Evolutionary conservation across 139 green algal genomes (phyloP), one percentile per base, ranked within the genome.

Genomic region (Coccomyxa sp.): DNA sequence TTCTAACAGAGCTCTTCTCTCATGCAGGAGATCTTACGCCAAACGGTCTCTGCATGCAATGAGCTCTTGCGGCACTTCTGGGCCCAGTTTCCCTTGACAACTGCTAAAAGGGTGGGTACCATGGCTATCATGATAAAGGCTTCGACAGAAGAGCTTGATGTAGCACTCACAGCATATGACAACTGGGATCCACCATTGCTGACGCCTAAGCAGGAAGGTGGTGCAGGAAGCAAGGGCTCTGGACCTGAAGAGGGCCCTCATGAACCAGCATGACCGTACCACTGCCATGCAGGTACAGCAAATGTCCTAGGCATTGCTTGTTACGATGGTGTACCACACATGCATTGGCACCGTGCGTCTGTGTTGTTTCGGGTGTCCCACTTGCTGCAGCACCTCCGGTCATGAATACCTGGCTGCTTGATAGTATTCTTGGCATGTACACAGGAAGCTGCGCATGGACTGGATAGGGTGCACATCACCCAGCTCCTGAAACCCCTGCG

Each of bases 1-100:
- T n/a, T n/a, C n/a, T n/a, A n/a, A n/a, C n/a, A n/a, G n/a, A n/a
- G n/a, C n/a, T n/a, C n/a, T n/a, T 8, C 31, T 0, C 33, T 50
- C 36, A 38, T 74, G 39, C 82, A 81, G 75, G 86, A 77, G 24
- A 55, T 86, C 44, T 73, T 91, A 8, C 70, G 79, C 29, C 36
- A 80, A 16, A 70, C 81, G n/a, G 79, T 75, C 2, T 72, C 89
- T 1, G 87, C 88, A 18, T 80, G 88, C 58, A 91, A 95, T 80
- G 91, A 95, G 89, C 82, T 95, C 82, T 81, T 95, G 76, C 82
- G 91, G 0, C 91, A 95, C 81, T 89, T 94, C 70, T 95, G 91
- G 91, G 79, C 79, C 31, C 80, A 73, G 18, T 84, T 91, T 33
- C 88, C 89, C 0, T 38, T 86, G 24, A 84, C 78, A 44, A 82